phyloP scores from a whole-genome alignment of 2,329 filamentous ascomycete genomes.

The Colletotrichum musicola region DNA sequence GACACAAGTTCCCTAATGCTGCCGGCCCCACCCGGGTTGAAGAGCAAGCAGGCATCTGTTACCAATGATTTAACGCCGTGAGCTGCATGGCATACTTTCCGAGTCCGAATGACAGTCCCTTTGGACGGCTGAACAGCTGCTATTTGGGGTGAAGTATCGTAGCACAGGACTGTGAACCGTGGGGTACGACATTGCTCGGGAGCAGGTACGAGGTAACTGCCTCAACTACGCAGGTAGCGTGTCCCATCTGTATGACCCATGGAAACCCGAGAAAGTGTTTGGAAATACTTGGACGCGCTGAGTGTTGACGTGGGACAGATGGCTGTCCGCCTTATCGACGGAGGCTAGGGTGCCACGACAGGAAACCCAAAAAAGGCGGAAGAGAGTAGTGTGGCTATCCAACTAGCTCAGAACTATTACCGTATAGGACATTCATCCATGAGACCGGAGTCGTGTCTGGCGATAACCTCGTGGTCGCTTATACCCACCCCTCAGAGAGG shows the following conservation, averaged over 20 bases:
- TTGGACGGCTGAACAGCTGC: neutral
- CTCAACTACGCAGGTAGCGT: constrained; percentile 17
- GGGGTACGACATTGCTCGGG: neutral
- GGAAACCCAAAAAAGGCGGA: neutral
- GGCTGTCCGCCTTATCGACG: constrained; percentile 27
- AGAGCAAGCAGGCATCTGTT: constrained; percentile 1
- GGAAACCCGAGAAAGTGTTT: constrained; percentile 13
- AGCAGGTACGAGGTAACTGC: constrained; percentile 14
- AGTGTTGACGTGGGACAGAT: neutral
- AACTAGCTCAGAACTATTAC: neutral
- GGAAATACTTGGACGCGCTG: constrained; percentile 20
- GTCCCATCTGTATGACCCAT: neutral
- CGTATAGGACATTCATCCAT: neutral
- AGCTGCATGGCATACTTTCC: neutral
- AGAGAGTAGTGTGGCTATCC: neutral
- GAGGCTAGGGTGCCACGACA: constrained; percentile 6
- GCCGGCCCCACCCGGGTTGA: too few relatives aligned
- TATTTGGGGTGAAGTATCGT: constrained; percentile 7
- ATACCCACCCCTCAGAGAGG: neutral
- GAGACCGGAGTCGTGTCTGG: neutral
- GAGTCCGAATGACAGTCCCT: neutral
- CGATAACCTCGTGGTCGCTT: constrained; percentile 1
- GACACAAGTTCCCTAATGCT: too few relatives aligned
- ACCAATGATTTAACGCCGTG: neutral
- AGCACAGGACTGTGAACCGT: neutral